Percentiles rank a stretch among this genome's conserved stretches.
phyloP scores from a whole-genome alignment of 495 filamentous ascomycete genomes.

The Talaromyces stipitatus region DNA sequence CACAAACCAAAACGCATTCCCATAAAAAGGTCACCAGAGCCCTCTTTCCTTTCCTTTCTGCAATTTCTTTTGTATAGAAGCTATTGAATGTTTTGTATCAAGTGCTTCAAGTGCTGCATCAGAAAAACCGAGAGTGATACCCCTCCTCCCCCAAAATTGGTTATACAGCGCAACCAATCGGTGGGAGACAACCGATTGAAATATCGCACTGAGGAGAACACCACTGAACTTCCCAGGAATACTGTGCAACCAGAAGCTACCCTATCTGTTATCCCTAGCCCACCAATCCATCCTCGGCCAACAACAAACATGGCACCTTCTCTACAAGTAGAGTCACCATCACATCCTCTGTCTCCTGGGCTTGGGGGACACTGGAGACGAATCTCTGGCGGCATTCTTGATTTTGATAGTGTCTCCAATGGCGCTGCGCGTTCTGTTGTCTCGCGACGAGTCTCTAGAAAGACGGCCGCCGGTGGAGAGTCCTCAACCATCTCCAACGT shows the following conservation, averaged over 20 bases:
- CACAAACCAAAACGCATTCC: background rate
- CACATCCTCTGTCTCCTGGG: constrained; percentile 1
- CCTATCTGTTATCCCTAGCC: background rate
- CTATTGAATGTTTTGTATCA: constrained; percentile 1
- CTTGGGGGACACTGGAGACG: constrained; percentile 2
- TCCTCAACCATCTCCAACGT: constrained; percentile 18
- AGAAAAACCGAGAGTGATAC: background rate
- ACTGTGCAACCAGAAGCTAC: background rate
- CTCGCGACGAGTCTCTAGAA: constrained; percentile 16
- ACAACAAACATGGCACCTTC: background rate
- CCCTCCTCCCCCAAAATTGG: background rate
- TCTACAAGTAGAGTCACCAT: background rate
- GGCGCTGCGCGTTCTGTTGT: constrained; percentile 7
- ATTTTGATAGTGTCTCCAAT: constrained; percentile 19
- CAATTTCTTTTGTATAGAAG: background rate
- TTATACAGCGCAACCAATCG: background rate
- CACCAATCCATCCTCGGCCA: background rate
- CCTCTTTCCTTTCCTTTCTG: background rate
- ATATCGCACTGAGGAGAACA: background rate
- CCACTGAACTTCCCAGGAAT: no score
- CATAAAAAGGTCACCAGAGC: background rate
- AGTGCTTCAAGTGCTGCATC: background rate
- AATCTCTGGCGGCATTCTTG: constrained; percentile 10
- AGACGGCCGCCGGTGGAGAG: constrained; percentile 6
- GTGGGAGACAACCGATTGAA: background rate